A percentile compares a stretch with the other conserved stretches of the same genome.
These are phyloP conservation scores for Inosperma sp. DNA, from an alignment of 768 basidiomycete species.

Conservation along the genomic window DNA sequence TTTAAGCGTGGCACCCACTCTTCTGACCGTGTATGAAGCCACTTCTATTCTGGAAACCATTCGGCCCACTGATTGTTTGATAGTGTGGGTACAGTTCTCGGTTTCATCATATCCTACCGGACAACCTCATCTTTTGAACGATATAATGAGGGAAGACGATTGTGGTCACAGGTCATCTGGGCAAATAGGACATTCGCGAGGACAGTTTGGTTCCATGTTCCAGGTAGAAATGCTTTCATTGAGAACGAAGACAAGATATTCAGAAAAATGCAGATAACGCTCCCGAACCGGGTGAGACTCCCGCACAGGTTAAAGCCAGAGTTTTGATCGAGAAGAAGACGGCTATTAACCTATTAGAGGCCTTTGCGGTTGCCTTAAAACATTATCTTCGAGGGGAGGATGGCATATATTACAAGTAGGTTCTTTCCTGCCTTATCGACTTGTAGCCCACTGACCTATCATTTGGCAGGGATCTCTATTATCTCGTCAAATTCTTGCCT, in stretches of 20 bases:
- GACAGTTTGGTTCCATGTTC: slow-evolving; percentile 65
- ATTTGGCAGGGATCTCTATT: slow-evolving; percentile 50
- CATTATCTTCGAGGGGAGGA: slow-evolving; percentile 65
- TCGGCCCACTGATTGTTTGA: slow-evolving; percentile 8
- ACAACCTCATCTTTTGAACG: slow-evolving; percentile 71
- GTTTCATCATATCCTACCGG: slow-evolving; percentile 69
- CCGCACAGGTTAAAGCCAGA: slow-evolving; percentile 38
- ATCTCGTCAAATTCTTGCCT: slow-evolving; percentile 70
- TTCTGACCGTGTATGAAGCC: slow-evolving; percentile 61
- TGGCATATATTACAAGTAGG: slow-evolving; percentile 43
- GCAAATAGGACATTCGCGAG: slow-evolving; percentile 55
- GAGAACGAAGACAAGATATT: neutral
- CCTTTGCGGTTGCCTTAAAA: slow-evolving; percentile 60
- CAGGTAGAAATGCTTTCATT: slow-evolving; percentile 34
- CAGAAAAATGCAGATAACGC: slow-evolving; percentile 19
- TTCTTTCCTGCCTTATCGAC: slow-evolving; percentile 3
- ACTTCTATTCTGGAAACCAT: neutral
- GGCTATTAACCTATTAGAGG: slow-evolving; percentile 61
- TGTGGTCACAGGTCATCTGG: slow-evolving; percentile 67
- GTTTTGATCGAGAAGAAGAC: slow-evolving; percentile 65
- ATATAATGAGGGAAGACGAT: slow-evolving; percentile 68
- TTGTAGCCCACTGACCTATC: neutral
- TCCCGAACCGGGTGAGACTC: slow-evolving; percentile 16
- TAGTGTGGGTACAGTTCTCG: slow-evolving; percentile 59
- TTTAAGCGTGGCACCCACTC: slow-evolving; percentile 43